phyloP scores from a whole-genome alignment of 768 basidiomycete genomes.

The Tylopilus sp. region DNA sequence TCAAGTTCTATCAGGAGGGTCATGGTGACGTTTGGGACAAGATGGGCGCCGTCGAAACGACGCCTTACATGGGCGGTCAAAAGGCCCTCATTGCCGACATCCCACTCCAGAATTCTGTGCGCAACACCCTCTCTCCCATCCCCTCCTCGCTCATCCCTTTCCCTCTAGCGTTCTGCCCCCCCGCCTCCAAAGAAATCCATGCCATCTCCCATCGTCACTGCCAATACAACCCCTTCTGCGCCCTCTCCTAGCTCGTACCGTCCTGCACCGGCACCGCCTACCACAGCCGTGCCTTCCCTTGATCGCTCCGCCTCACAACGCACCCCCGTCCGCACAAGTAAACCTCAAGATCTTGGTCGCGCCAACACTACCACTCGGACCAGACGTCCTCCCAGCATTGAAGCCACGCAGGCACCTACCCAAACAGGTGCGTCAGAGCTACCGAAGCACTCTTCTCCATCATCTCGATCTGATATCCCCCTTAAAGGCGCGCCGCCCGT shows the following conservation, averaged over 20 bases:
- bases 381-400: slow-evolving; percentile 48
- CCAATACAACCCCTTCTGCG: slow-evolving; percentile 29
- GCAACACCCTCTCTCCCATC: slow-evolving; percentile 15
- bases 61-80: slow-evolving; percentile 22
- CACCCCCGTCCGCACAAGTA: slow-evolving; percentile 50
- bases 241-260: slow-evolving; percentile 54
- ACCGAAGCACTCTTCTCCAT: slow-evolving; percentile 51
- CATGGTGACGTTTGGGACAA: slow-evolving; percentile 84
- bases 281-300: slow-evolving; percentile 60
- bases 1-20: slow-evolving; percentile 96
- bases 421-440: slow-evolving; percentile 32
- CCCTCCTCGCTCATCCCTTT: slow-evolving; percentile 2
- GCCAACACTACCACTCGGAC: slow-evolving; percentile 71
- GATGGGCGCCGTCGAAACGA: slow-evolving; percentile 55
- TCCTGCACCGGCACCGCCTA: slow-evolving; percentile 72
- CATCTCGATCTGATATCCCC: slow-evolving; percentile 56
- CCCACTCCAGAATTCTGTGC: slow-evolving; percentile 54
- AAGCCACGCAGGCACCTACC: slow-evolving; percentile 26
- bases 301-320: slow-evolving; percentile 90
- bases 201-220: slow-evolving; percentile 26
- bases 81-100: slow-evolving; percentile 42
- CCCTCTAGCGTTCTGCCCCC: slow-evolving; percentile 36
- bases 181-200: slow-evolving; percentile 41
- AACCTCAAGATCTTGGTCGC: slow-evolving; percentile 49
- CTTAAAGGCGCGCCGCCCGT: slow-evolving; percentile 38